Base-by-base conservation (phyloP, 495 filamentous ascomycete species). In the Lophiotrema nucula region DNA sequence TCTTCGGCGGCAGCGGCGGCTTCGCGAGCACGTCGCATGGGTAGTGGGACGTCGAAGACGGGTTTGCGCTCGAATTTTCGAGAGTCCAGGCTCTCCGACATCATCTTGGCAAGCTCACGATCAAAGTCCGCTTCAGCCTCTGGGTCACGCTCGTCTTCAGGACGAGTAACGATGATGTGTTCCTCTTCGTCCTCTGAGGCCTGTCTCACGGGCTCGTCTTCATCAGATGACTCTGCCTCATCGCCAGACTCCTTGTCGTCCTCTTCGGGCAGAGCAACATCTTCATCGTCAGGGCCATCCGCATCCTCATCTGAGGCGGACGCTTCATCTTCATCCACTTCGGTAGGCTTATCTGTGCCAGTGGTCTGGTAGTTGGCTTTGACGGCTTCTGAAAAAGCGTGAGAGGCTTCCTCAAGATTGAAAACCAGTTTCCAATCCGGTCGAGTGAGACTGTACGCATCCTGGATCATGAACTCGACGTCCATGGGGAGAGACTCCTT, bases 81-180 rank as follows among this genome's bases (percentile, higher is more conserved):
- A 6, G 90, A 89, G 33, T 97, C 95, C 69, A 95, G 74, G 75
- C 92, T 96, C 67, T 99, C 93, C 58, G 91, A 80, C 95, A 97
- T 97, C 85, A 99, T 88, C 72, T 97, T 97, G 16, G 95, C 92
- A 71, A 95, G 90, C 74, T 97, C 93, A 65, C 93, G 89, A 65
- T 97, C 95, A 66, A 99, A 99, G 33, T 99, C 95, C 4, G 92
- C 93, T 60, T 97, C 93, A 39, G 84, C 88, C 73, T 96, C 90
- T 0, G 93, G 95, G 58, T 99, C 92, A 38, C 92, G 81, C 67
- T 95, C 85, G 70, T 96, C 89, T 66, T 95, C 87, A 66, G 90
- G 83, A 38, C 89, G 82, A 12, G 90, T 92, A 37, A 99, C 92
- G 31, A 96, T 78, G 51, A 97, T 95, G 8, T 89, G 82, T 65